phyloP scores from a whole-genome alignment of 345 rosid genomes.

The Syzygium grande region DNA sequence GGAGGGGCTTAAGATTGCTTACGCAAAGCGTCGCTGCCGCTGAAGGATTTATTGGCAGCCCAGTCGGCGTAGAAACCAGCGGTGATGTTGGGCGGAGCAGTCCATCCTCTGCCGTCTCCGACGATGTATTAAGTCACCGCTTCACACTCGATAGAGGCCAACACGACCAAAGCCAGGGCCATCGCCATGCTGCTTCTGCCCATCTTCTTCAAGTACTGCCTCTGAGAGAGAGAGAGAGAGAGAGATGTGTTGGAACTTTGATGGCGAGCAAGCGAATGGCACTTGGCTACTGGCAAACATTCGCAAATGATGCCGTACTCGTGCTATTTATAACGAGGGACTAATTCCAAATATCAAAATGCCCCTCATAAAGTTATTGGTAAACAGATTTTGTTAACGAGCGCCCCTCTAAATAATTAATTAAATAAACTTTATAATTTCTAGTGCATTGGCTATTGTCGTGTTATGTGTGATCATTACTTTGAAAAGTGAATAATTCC shows the following conservation, averaged over 20 bases:
- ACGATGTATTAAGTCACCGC: background rate
- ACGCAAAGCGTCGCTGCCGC: background rate
- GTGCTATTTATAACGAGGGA: background rate
- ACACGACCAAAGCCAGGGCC: background rate
- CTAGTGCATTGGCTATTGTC: too few species aligned
- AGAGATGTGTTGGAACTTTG: background rate
- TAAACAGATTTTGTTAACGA: background rate
- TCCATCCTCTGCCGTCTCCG: conserved; percentile 12
- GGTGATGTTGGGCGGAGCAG: conserved; percentile 9
- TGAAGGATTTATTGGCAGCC: conserved; percentile 7
- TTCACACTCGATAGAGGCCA: background rate
- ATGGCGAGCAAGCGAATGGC: too few species aligned
- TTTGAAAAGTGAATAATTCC: too few species aligned
- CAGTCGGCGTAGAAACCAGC: background rate
- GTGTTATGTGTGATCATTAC: too few species aligned
- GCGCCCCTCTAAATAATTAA: too few species aligned
- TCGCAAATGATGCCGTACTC: background rate
- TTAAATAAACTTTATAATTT: too few species aligned
- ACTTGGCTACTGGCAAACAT: background rate
- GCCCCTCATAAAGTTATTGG: background rate
- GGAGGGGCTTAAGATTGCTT: background rate
- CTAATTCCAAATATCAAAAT: background rate
- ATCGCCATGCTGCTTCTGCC: background rate
- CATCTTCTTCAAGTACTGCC: background rate
- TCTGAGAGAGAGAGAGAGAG: too few species aligned